Evolutionary conservation across 2,329 filamentous ascomycete species (phyloP).

Genomic region (Amesomyces nigricolor): DNA sequence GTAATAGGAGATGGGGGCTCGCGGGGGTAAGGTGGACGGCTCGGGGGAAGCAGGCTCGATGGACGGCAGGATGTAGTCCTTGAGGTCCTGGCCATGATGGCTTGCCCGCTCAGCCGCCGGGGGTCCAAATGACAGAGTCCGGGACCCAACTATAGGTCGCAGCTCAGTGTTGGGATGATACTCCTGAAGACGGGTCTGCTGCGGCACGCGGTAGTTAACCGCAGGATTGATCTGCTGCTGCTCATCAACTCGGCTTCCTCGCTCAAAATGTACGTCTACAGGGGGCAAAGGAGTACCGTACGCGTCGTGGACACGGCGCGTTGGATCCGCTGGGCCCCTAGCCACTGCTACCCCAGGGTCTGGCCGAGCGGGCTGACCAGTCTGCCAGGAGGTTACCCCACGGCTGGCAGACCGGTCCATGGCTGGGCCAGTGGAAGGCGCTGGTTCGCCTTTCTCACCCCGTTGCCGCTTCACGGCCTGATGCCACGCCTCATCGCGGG

Average conservation of each 20-base stretch:
- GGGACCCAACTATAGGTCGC: constrained; percentile 23
- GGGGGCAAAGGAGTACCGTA: constrained; percentile 1
- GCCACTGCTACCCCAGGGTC: constrained; percentile 6
- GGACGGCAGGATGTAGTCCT: constrained; percentile 43
- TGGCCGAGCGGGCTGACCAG: constrained; percentile 3
- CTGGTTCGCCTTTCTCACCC: constrained; percentile 16
- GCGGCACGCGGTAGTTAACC: constrained; percentile 7
- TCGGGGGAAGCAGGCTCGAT: constrained; percentile 41
- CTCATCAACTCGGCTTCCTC: neutral
- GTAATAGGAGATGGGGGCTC: constrained; percentile 1
- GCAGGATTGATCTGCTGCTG: neutral
- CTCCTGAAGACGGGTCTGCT: constrained; percentile 1
- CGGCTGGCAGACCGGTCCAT: constrained; percentile 19
- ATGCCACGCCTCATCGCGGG: constrained; percentile 30
- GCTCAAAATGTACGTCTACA: neutral
- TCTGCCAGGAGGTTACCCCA: constrained; percentile 10
- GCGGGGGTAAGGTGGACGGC: constrained; percentile 10
- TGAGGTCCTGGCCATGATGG: constrained; percentile 28
- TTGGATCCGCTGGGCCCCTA: constrained; percentile 9
- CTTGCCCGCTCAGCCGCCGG: constrained; percentile 21
- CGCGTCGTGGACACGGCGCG: constrained; percentile 3
- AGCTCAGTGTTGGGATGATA: constrained; percentile 4
- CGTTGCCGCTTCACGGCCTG: constrained; percentile 31
- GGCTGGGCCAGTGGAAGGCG: constrained; percentile 3
- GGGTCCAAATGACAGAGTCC: constrained; percentile 7